Evolutionary conservation across 768 basidiomycete genomes (phyloP), one percentile per base, ranked within the genome.

Genomic region (Amanita fuliginea): DNA sequence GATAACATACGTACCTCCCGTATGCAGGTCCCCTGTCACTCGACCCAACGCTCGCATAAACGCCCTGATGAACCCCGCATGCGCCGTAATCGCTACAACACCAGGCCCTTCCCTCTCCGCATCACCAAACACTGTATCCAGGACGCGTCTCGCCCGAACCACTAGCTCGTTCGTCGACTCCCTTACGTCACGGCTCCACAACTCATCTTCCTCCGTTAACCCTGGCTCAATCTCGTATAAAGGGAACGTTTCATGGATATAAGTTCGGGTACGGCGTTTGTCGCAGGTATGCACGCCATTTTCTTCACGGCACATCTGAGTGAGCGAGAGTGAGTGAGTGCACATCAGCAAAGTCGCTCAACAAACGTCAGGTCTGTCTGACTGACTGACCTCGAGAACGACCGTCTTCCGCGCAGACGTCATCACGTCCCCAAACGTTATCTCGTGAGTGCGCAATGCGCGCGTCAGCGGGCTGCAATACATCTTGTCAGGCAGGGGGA

Each of bases 241-340:
- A 0, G 80, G 78, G 57, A 77, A 86, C 5, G 68, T 55, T 0
- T 51, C 49, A 0, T 60, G 55, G 52, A 88, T 80, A 47, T 75
- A 69, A 0, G 74, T 68, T 28, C 64, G 67, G 2, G 70, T 66
- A 16, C 69, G 67, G 11, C 86, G 75, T 54, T 75, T 73, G 61
- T 89, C 86, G 56, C 83, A 86, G 0, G 84, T 86, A 51, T 86
- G 83, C 1, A 76, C 71, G 0, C 84, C 78, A 51, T 77, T 75
- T 52, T 71, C 71, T 60, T 89, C 86, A 26, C 85, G 76, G 42
- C 77, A 74, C 52, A 81, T 73, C 86, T 88, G 19, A 7, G 11
- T 34, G 9, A n/a, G n/a, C n/a, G 42, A 6, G 24, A 45, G 1
- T 1, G 26, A 6, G 26, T 3, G 18, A 16, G 14, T 14, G 10